Evolutionary conservation across 129 eudicot species (phyloP), one percentile per base, ranked within the genome.

Genomic region (Lactuca saligna): DNA sequence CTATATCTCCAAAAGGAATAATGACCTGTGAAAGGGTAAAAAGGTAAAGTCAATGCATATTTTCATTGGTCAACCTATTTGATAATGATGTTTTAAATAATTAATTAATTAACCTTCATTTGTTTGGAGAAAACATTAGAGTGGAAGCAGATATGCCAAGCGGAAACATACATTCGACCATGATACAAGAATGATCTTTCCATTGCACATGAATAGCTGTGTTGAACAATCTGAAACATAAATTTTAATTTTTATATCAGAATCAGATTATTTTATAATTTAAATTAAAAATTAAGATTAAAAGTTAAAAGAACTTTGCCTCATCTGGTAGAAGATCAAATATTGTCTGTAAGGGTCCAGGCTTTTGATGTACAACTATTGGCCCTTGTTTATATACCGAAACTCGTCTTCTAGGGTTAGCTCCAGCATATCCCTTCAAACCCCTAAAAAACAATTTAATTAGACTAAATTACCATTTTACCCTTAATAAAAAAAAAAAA

Each of bases 171-270:
- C 95, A 92, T 86, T 42, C 98, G 96, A 29, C 98, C 98, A 73
- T 89, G 98, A 84, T 92, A 92, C 80, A 92, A 81, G 69, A 92
- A 92, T 41, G 98, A 92, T 77, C 96, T 92, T 88, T 92, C 98
- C 79, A 92, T 87, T 61, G 98, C 98, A 77, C 98, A 92, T 13
- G 98, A 92, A 81, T 92, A 89, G 85, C 98, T 92, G 72, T 92
- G 91, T 76, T 82, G 85, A 63, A 84, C 91, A 63, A 91, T 80
- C 97, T 91, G 90, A 66, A 79, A 76, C 67, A 55, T 69, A 54
- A 5, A 50, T 62, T 14, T 33, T 29, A 31, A 31, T 57, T 62
- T 63, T 51, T 29, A 39, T 8, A 68, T 68, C 60, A 61, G 48
- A 56, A 68, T 66, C 33, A 6, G 32, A 54, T 57, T 65, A 56